Evolutionary conservation across 2,329 filamentous ascomycete genomes (phyloP).

Genomic region (Diaporthe citriasiana): DNA sequence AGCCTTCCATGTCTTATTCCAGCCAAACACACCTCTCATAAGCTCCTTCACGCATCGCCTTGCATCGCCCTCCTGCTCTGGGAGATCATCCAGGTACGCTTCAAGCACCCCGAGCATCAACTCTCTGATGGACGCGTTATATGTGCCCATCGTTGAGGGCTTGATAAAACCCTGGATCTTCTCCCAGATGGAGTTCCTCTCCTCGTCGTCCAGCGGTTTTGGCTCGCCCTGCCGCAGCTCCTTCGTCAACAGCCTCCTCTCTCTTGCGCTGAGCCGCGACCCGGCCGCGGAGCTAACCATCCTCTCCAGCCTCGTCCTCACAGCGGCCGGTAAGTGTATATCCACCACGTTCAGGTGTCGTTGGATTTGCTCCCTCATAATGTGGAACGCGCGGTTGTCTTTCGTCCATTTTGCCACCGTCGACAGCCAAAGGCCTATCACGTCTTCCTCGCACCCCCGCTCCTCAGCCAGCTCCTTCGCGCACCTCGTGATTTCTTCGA

Average conservation of each 20-base stretch:
- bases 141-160: slow-evolving; percentile 45
- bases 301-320: slow-evolving; percentile 40
- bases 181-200: slow-evolving; percentile 45
- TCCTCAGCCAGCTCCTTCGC: slow-evolving; percentile 39
- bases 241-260: slow-evolving; percentile 22
- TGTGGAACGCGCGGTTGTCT: slow-evolving; percentile 45
- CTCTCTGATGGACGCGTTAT: slow-evolving; percentile 42
- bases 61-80: slow-evolving; percentile 40
- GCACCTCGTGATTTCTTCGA: slow-evolving; percentile 38
- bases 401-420: slow-evolving; percentile 44
- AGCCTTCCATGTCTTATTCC: slow-evolving; percentile 45
- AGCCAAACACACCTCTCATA: slow-evolving; percentile 44
- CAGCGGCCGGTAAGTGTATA: slow-evolving; percentile 44
- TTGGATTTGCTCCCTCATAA: slow-evolving; percentile 47
- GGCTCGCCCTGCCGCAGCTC: slow-evolving; percentile 31
- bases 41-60: slow-evolving; percentile 40
- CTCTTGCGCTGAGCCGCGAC: slow-evolving; percentile 26
- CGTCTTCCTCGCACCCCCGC: slow-evolving; percentile 15
- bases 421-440: slow-evolving; percentile 41
- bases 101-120: slow-evolving; percentile 43
- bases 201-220: slow-evolving; percentile 35
- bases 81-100: slow-evolving; percentile 43
- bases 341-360: slow-evolving; percentile 47
- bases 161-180: slow-evolving; percentile 45
- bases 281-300: slow-evolving; percentile 29